Evolutionary conservation across 2,329 filamentous ascomycete genomes (phyloP).

Genomic region (Tolypocladium inflatum): DNA sequence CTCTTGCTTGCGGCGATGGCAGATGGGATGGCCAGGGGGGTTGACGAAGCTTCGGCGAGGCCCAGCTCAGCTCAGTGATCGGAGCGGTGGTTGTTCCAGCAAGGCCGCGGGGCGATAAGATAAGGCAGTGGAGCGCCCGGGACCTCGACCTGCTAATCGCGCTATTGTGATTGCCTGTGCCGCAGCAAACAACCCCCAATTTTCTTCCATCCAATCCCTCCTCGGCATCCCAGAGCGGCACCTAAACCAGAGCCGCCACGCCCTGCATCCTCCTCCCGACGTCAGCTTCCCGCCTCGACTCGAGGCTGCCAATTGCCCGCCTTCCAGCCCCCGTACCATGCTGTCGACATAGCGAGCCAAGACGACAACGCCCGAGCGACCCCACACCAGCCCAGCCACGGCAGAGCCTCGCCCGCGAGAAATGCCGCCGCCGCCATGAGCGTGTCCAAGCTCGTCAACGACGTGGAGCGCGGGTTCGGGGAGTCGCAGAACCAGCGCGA

Average conservation of each 20-base stretch:
- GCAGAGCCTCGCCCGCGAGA: slow-evolving; percentile 14
- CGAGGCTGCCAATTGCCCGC: background rate
- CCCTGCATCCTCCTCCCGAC: background rate
- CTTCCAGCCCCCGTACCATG: background rate
- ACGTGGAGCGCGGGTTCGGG: slow-evolving; percentile 55
- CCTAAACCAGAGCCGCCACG: slow-evolving; percentile 1
- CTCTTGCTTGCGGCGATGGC: background rate
- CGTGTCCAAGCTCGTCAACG: slow-evolving; percentile 37
- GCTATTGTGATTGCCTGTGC: slow-evolving; percentile 3
- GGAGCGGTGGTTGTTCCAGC: background rate
- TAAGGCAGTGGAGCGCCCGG: background rate
- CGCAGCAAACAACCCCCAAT: background rate
- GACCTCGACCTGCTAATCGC: slow-evolving; percentile 1
- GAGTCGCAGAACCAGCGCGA: slow-evolving; percentile 74
- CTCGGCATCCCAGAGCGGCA: background rate
- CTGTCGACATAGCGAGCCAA: slow-evolving; percentile 1
- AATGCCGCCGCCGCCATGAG: slow-evolving; percentile 26
- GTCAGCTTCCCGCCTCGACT: background rate
- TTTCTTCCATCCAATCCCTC: background rate
- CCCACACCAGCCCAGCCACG: slow-evolving; percentile 3
- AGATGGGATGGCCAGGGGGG: background rate
- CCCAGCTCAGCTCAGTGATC: background rate
- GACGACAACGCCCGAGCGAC: slow-evolving; percentile 6
- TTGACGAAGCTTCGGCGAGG: background rate
- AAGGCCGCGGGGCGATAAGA: slow-evolving; percentile 3